phyloP scores from a whole-genome alignment of 805 yeast species.

The Nakazawaea wyomingensis region DNA sequence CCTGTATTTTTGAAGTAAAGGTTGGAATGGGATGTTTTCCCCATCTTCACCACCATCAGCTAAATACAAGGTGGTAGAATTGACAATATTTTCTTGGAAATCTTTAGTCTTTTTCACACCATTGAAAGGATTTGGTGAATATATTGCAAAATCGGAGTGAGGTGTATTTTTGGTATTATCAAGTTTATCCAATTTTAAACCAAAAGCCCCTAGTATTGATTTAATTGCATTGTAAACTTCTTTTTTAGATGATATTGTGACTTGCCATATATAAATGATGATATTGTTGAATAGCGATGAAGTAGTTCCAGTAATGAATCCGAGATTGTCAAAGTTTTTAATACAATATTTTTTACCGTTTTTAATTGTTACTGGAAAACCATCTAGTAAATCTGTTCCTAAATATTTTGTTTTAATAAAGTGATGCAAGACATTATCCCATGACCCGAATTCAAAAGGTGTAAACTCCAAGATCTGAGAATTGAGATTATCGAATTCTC shows the following conservation, averaged over 20 bases:
- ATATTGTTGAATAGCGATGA: constrained; percentile 58
- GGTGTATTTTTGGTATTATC: constrained; percentile 18
- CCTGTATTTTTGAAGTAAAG: constrained; percentile 33
- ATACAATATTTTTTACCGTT: constrained; percentile 32
- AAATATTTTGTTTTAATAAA: constrained; percentile 48
- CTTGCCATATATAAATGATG: constrained; percentile 42
- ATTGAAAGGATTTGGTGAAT: constrained; percentile 60
- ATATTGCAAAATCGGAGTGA: constrained; percentile 52
- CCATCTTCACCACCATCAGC: constrained; percentile 47
- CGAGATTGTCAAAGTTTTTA: constrained; percentile 51
- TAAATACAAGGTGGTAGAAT: constrained; percentile 16
- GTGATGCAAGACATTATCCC: constrained; percentile 44
- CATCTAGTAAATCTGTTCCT: constrained; percentile 44
- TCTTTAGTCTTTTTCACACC: constrained; percentile 16
- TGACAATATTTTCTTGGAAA: constrained; percentile 16
- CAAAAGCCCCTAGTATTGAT: constrained; percentile 36
- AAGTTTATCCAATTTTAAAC: constrained; percentile 31
- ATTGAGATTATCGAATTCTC: constrained; percentile 24
- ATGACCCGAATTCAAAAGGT: constrained; percentile 65
- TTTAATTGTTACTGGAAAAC: constrained; percentile 27
- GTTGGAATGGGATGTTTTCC: constrained; percentile 42
- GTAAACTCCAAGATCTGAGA: constrained; percentile 54
- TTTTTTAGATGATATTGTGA: constrained; percentile 25
- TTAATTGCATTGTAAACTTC: constrained; percentile 30
- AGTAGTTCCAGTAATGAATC: constrained; percentile 58